Evolutionary conservation across 805 yeast genomes (phyloP), one percentile per base, ranked within the genome.

Genomic region (Yarrowia keelungensis): DNA sequence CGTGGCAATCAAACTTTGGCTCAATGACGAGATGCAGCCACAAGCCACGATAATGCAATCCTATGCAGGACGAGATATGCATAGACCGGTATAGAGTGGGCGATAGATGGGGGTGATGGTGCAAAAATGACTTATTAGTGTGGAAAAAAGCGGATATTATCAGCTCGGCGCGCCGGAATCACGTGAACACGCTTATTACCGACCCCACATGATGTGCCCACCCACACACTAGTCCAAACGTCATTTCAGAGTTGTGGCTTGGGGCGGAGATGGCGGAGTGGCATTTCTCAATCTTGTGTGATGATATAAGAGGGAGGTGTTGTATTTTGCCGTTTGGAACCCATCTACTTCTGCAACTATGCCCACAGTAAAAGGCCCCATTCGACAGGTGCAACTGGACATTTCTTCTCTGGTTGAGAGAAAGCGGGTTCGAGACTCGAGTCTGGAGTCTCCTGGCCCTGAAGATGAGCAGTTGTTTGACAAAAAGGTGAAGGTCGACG

Each of bases 1-100:
- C 32, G 32, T 26, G 32, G 32, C 32, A 26, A 26, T 26, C 32
- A 26, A 26, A 26, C 32, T 26, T 26, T 26, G 32, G 32, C 32
- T 26, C 50, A 32, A 59, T 45, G 66, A 59, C 66, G 53, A 46
- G 66, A 59, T 59, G 65, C 65, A 59, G 65, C 65, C 65, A 43
- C 65, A 59, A 59, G 65, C 65, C 65, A 59, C 65, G 65, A 59
- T 59, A 59, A 45, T 35, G 65, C 51, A 59, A 15, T 12, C 32
- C 15, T n/a, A 12, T 59, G 65, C 65, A 59, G 11, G 4, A 10
- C 32, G 12, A 5, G 39, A 53, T 36, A 50, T 22, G 56, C 56
- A 35, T 35, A 35, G 26, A 9, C 8, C 15, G 32, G 14, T 26
- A n/a, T 49, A 47, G 53, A 26, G n/a, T 26, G 53, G 38, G 53